Evolutionary conservation across 352 stramenopile species (phyloP), one percentile per base, ranked within the genome.

Genomic region (Phytophthora citricola): DNA sequence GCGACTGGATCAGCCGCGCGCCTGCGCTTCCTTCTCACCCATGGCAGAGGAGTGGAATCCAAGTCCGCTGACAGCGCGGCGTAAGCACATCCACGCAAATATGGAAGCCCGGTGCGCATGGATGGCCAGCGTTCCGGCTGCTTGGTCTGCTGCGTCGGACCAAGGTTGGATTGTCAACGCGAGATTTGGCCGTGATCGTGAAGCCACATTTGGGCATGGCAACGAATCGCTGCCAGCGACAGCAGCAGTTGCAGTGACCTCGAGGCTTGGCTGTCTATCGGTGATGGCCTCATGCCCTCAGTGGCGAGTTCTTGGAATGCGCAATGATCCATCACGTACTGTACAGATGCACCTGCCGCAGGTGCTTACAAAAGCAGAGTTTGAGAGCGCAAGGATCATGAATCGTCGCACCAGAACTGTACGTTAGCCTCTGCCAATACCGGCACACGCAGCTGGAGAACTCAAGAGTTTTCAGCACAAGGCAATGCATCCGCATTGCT

Each of bases 61-160:
- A 40, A 39, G 7, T 2, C 20, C 22, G 44, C 55, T 63, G 44
- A 63, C 55, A 55, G 31, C 2, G 44, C 55, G 36, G 32, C 44
- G 44, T 56, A 40, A 52, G 58, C 31, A 36, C 31, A 38, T 62
- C 50, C 59, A 67, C 14, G 10, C n/a, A 58, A 63, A 64, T 64
- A 64, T 69, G 27, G 61, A 69, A 69, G 61, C 53, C 27, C 22
- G 4, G 2, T 27, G 32, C 22, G 54, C 12, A 38, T 59, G 24
- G 38, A 22, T 43, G 38, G 38, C 31, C 31, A 34, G 29, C 36
- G 36, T 41, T 52, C 24, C 26, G 15, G 27, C 26, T 52, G 45
- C 45, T 54, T 54, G 47, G 47, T 43, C 38, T 50, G 32, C 20
- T 41, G 52, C 39, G 52, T 51, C 52, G 52, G 40, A 60, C 52